phyloP scores from a whole-genome alignment of 2,329 filamentous ascomycete species.

The Curvularia verruculosa region DNA sequence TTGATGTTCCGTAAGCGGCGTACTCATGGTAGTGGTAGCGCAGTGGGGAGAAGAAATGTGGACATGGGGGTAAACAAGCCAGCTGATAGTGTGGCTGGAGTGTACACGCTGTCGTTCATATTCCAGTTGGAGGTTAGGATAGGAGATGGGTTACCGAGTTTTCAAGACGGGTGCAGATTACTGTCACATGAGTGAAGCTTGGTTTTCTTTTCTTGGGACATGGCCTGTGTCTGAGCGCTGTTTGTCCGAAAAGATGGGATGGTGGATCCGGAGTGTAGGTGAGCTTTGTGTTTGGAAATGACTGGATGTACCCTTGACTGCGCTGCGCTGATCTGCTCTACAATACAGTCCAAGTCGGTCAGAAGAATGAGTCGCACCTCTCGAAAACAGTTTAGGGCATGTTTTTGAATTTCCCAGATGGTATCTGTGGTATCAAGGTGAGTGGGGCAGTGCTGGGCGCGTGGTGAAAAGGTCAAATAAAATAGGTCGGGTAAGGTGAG shows the following conservation, averaged over 20 bases:
- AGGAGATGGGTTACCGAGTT: background rate
- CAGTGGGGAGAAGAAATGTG: background rate
- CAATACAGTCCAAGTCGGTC: background rate
- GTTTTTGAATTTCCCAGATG: background rate
- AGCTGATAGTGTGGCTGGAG: background rate
- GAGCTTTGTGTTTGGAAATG: background rate
- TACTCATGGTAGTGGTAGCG: background rate
- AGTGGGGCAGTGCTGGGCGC: background rate
- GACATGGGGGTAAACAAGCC: background rate
- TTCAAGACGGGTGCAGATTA: no score
- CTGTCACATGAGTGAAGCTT: background rate
- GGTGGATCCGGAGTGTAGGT: background rate
- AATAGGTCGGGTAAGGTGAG: background rate
- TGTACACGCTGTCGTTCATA: background rate
- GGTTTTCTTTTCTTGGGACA: background rate
- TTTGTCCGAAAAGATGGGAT: background rate
- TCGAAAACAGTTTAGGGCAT: background rate
- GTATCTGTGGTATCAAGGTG: background rate
- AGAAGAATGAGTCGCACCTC: background rate
- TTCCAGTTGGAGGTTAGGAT: background rate
- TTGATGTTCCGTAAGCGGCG: background rate
- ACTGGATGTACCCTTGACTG: background rate
- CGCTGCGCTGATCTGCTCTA: background rate
- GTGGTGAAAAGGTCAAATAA: background rate
- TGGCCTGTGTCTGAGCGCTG: background rate